Base-by-base conservation (phyloP, 257 asterid genomes). In the Datura wrightii region DNA sequence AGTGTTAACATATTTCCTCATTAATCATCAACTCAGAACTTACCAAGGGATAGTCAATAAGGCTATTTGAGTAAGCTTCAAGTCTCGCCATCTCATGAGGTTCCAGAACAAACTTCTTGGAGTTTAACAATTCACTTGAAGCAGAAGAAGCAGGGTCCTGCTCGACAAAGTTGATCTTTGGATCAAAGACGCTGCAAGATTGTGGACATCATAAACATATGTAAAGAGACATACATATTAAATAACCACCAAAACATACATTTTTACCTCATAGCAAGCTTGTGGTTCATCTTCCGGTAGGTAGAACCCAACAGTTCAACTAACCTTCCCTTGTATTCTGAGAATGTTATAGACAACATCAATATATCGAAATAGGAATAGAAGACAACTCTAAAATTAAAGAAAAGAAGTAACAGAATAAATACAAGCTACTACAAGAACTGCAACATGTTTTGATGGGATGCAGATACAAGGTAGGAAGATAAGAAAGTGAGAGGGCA, bases 201-300 rank as follows among this genome's bases (percentile, higher is more conserved):
- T 18, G 85, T 65, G 83, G 71, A 48, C 70, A 76, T 82, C 82
- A 79, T 87, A 41, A 89, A 60, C 83, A 86, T 83, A 86, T 84
- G 81, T 63, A 19, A 59, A 74, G 71, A 84, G 59, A 53, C 16
- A 81, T 67, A 79, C 76, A 42, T 48, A 65, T 52, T 41, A 87
- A 42, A 84, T 56, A 81, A 80, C 79, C 82, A 65, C 59, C 63
- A 63, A 79, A 74, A 82, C 34, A 16, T 81, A 76, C 53, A 42
- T 46, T 60, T 37, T 36, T 83, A 93, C 99, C 98, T 92, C 98
- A 97, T 91, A 19, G 98, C 98, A 86, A 97, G 98, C 93, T 93
- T 97, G 93, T 88, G 93, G n/a, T 97, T 97, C 98, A 97, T 97
- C 86, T 84, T 79, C 36, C 91, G 90, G 86, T 93, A 97, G 86